Base-by-base conservation (phyloP, 2,329 filamentous ascomycete species). In the Colletotrichum sp. region DNA sequence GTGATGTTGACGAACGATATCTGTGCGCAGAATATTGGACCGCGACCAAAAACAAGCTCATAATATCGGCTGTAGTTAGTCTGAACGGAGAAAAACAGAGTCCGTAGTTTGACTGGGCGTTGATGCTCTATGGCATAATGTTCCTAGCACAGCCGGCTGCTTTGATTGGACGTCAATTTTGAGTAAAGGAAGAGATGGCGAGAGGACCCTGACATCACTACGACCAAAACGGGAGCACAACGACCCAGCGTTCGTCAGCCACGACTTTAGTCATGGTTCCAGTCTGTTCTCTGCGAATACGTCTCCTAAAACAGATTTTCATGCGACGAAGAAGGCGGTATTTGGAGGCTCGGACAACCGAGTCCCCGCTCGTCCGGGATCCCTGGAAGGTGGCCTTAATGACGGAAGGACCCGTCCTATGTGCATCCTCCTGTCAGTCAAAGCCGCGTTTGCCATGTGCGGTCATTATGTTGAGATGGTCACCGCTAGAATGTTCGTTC, bases 371-470 rank as follows among this genome's bases (percentile, higher is more conserved):
- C 33, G n/a, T 21, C 59, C 33, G 24, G 59, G 34, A 27, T 43
- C 21, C 59, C 59, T 38, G 24, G 59, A 27, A 27, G n/a, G 34
- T 16, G 34, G 15, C 21, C n/a, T 63, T 43, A 8, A 43, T 43
- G 59, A 63, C 34, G 21, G 34, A 63, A 63, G 59, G 59, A 36
- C 24, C 6, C 59, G 59, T 63, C 34, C 59, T 13, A 63, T 43
- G 21, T 63, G 34, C 21, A 5, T 63, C 15, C 33, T 43, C 24
- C 59, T 63, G 34, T 43, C 59, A 63, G 33, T 63, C 34, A 13
- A 36, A 63, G 59, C 13, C 59, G 59, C n/a, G 5, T 9, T 21
- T 38, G 16, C 31, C n/a, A 27, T 62, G 13, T 38, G 33, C 8
- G 21, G 31, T 13, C 33, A 34, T 7, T 8, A 9, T 36, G 24